Evolutionary conservation across 768 basidiomycete genomes (phyloP).

Genomic region (Phaeotremella skinneri): DNA sequence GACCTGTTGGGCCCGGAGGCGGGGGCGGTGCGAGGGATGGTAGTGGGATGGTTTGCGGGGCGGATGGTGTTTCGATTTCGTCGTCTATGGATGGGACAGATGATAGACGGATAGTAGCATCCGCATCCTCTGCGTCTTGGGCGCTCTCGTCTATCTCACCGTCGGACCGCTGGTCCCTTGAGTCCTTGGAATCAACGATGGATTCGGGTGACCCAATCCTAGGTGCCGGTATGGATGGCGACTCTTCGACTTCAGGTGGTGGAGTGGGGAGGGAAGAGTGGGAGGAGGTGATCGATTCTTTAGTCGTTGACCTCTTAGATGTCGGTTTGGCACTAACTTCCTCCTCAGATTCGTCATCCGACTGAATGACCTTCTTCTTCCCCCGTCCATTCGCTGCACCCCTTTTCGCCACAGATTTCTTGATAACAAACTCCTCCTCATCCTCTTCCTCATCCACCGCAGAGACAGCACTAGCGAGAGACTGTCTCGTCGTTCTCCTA

Average conservation of each 20-base stretch:
- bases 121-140: slow-evolving; percentile 21
- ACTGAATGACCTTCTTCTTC: slow-evolving; percentile 15
- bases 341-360: slow-evolving; percentile 18
- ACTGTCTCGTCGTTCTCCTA: slow-evolving; percentile 3
- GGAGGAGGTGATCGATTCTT: background rate
- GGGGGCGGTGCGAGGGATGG: slow-evolving; percentile 16
- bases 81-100: slow-evolving; percentile 15
- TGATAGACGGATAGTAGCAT: slow-evolving; percentile 25
- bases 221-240: background rate
- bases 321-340: slow-evolving; percentile 1
- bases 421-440: slow-evolving; percentile 1
- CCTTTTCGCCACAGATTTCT: slow-evolving; percentile 8
- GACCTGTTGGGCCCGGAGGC: slow-evolving; percentile 30
- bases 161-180: background rate
- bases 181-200: background rate
- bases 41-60: slow-evolving; percentile 4
- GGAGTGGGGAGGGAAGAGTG: slow-evolving; percentile 8
- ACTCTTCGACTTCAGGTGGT: background rate
- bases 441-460: slow-evolving; percentile 25
- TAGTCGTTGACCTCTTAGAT: background rate
- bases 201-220: slow-evolving; percentile 1
- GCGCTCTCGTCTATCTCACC: slow-evolving; percentile 4
- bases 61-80: background rate
- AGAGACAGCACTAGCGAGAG: background rate
- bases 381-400: background rate